A percentile compares a stretch with the other conserved stretches of the same genome.
phyloP scores from a whole-genome alignment of 148 eudicot species.

The Polygonum aviculare region DNA sequence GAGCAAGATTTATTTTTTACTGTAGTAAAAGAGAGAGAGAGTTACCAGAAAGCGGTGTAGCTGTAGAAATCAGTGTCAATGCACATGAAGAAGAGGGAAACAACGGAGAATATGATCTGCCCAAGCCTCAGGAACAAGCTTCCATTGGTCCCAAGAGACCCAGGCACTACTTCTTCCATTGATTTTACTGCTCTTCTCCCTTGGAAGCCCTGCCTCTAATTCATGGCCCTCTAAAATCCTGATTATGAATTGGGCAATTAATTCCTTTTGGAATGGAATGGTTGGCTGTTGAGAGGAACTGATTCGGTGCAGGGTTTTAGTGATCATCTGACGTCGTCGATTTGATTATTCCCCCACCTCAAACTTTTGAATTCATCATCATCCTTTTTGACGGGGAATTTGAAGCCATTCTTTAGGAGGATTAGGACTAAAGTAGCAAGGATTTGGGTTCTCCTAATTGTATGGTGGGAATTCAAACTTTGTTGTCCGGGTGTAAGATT shows the following conservation, averaged over 20 bases:
- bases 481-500: too few relatives aligned
- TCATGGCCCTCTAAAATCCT: neutral
- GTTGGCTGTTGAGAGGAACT: neutral
- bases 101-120: conserved; percentile 51
- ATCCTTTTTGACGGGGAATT: neutral
- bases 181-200: neutral
- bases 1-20: neutral
- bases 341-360: neutral
- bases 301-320: neutral
- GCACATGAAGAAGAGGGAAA: conserved; percentile 83
- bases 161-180: conserved; percentile 54
- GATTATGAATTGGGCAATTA: neutral
- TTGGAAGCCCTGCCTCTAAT: neutral
- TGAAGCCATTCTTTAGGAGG: neutral
- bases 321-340: neutral
- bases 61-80: conserved; percentile 54
- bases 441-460: neutral
- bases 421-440: neutral
- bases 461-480: too few relatives aligned
- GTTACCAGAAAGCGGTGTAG: conserved; percentile 73
- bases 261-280: neutral
- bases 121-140: conserved; percentile 69
- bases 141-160: conserved; percentile 70
- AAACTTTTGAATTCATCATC: neutral
- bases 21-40: too few relatives aligned